These are phyloP conservation scores for Nitzschia sp. DNA, from an alignment of 108 stramenopile species.

Conservation along the genomic window DNA sequence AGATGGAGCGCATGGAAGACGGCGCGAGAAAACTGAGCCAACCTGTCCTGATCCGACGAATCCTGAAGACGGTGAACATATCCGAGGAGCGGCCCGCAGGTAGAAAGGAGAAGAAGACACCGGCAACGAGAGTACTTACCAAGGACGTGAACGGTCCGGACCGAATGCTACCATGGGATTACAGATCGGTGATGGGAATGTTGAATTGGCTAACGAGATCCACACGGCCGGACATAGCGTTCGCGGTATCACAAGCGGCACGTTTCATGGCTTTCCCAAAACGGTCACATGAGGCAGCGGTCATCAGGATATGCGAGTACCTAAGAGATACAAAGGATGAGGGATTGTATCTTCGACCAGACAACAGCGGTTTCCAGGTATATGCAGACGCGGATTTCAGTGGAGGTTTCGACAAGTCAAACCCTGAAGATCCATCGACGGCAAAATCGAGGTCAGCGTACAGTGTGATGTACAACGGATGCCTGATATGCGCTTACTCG, in stretches of 20 bases:
- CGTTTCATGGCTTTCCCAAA: conserved; percentile 38
- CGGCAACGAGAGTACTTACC: conserved; percentile 11
- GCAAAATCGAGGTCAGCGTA: too few species aligned
- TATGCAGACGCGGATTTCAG: conserved; percentile 48
- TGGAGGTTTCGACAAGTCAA: conserved; percentile 36
- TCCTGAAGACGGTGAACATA: conserved; percentile 8
- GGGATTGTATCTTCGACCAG: conserved; percentile 24
- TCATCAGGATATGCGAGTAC: conserved; percentile 43
- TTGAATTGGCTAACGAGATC: conserved; percentile 21
- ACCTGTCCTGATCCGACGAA: conserved; percentile 13
- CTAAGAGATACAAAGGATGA: conserved; percentile 28
- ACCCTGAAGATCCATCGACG: too few species aligned
- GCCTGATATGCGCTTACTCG: too few species aligned
- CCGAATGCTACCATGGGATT: conserved; percentile 30
- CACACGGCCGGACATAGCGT: conserved; percentile 33
- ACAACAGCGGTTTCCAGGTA: conserved; percentile 16
- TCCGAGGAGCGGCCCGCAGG: neutral
- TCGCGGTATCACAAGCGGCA: conserved; percentile 31
- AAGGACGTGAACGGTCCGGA: conserved; percentile 9
- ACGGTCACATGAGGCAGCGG: conserved; percentile 33
- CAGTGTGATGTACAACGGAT: too few species aligned
- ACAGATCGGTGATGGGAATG: conserved; percentile 39
- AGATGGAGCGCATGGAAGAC: conserved; percentile 12
- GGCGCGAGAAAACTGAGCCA: conserved; percentile 18
- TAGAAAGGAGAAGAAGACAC: too few species aligned